Base-by-base conservation (phyloP, 192 early-diverging fungal species). In the Umbelopsis isabellina region DNA sequence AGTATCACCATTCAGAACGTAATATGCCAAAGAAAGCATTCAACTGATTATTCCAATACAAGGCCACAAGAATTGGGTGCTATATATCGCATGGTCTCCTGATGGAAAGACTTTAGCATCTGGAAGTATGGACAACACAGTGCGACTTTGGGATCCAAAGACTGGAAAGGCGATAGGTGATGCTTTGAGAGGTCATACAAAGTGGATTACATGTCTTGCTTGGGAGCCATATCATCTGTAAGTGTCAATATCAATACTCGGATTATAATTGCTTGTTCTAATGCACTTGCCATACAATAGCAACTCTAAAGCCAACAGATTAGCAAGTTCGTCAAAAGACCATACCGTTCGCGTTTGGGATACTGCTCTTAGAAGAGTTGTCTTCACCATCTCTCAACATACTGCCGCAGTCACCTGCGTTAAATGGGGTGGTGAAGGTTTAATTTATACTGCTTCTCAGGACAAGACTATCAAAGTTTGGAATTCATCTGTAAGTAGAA, bases 391-490 rank as follows among this genome's bases (percentile, higher is more conserved):
- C 61, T 78, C 93, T 1, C 90, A 92, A 52, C 97, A 99, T 78
- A 99, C 96, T 0, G 93, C 91, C 0, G 92, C 96, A 0, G 92
- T 98, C 10, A 97, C 94, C 52, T 93, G 93, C 79, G 90, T 98
- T 18, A 93, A 94, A 75, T 99, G 97, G 96, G 97, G 95, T 64
- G 97, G 96, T 30, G 93, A 97, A 48, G 96, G 95, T 0, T 82
- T 94, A 50, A 86, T 99, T 50, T 99, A 99, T 82, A 91, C 94
- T 15, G 92, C 87, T 10, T 95, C 94, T 16, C 87, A 93, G 55
- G 97, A 99, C 75, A 98, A 97, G 76, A 91, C 92, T 1, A 97
- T 99, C 75, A 95, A 95, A 75, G 92, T 98, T 25, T 99, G 97
- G 96, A 88, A 94, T 73, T 74, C 88, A 18, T 73, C 66, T 21